Base-by-base conservation (phyloP, 2,329 filamentous ascomycete genomes). In the Paradendryphiella salina region DNA sequence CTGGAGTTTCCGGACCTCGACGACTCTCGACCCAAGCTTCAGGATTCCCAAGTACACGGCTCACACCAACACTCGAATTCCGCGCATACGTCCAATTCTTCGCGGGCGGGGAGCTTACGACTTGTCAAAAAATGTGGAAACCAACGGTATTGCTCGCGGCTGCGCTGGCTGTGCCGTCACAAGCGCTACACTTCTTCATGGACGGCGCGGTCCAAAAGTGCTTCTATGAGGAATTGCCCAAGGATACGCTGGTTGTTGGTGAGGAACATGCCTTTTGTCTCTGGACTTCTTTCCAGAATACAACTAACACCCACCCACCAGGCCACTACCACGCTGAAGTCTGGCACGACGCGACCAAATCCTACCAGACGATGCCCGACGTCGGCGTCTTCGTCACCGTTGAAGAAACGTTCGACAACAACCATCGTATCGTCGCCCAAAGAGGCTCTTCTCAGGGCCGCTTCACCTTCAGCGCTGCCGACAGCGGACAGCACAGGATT, bases 221-320 rank as follows among this genome's bases (percentile, higher is more conserved):
- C 78, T 99, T 99, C 85, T 96, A 89, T 78, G 94, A 99, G 79
- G 93, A 97, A 76, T 83, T 99, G 52, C 92, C 94, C 61, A 96
- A 97, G 80, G 93, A 96, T 75, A 97, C 94, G 11, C 79, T 99
- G 51, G 93, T 99, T 48, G 92, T 96, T 52, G 94, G 85, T 87
- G 79, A 56, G 83, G n/a, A n/a, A 41, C 9, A 34, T 5, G 13
- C 7, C 31, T 8, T 28, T 11, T 1, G 11, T 23, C 20, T 21
- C 4, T 33, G 8, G 29, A 23, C 5, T 11, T 33, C 5, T 11
- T 17, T 34, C 18, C 7, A 18, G 21, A 17, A 4, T n/a, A 49
- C 17, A 1, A 36, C 56, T 64, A 37, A 65, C 46, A 55, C n/a
- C n/a, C n/a, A n/a, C n/a, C 13, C 21, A 4, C 14, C 43, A 86